Percentiles rank a stretch among this genome's conserved stretches.
These are phyloP conservation scores for Monosporascus sp. DNA, from an alignment of 2,329 filamentous ascomycete genomes.

Conservation along the genomic window DNA sequence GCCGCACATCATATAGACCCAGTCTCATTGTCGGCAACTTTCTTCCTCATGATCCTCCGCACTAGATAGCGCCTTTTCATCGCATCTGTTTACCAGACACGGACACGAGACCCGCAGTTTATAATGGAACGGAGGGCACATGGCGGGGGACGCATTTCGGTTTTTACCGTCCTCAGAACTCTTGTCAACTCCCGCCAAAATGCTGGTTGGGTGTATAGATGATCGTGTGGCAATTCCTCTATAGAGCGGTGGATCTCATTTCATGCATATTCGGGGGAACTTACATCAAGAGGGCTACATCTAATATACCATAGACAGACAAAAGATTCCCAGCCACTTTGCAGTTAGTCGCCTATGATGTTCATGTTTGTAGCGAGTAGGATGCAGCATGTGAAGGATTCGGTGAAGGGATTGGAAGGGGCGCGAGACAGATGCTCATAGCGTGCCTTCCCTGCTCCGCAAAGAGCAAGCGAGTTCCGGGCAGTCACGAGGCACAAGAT, in stretches of 20 bases:
- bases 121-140: background rate
- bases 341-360: too few species aligned
- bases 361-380: too few species aligned
- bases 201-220: background rate
- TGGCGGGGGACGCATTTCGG: background rate
- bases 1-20: constrained; percentile 51
- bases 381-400: too few species aligned
- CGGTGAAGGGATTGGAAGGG: background rate
- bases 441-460: background rate
- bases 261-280: too few species aligned
- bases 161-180: background rate
- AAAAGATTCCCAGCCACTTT: too few species aligned
- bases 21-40: constrained; percentile 97
- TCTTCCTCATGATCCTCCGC: constrained; percentile 70
- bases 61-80: constrained; percentile 24
- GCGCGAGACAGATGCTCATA: background rate
- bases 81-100: background rate
- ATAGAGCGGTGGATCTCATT: too few species aligned
- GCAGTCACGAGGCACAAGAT: background rate
- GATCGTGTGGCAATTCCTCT: too few species aligned
- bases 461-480: background rate
- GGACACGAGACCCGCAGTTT: constrained; percentile 1
- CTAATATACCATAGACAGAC: too few species aligned
- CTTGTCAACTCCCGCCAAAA: too few species aligned
- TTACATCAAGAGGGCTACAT: too few species aligned